A percentile compares a stretch with the other conserved stretches of the same genome.
These are phyloP conservation scores for Sanguinoderma infundibulare DNA, from an alignment of 1,284 basidiomycete species.

Conservation along the genomic window DNA sequence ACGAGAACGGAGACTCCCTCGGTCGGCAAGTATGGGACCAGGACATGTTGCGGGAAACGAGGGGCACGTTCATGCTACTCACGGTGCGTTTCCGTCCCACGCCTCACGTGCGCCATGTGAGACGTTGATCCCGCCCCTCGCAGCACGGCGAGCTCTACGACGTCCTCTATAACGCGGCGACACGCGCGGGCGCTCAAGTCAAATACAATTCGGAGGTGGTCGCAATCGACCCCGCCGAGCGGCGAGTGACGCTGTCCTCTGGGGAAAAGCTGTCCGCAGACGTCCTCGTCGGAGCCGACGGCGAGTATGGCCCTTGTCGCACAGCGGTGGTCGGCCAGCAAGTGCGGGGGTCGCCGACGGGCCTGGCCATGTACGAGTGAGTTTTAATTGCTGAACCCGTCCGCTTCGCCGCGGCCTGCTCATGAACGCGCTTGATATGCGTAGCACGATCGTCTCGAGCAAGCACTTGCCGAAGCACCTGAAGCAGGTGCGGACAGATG, in stretches of 20 bases:
- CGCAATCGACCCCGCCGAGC: constrained; percentile 24
- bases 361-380: constrained; percentile 51
- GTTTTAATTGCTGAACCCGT: no score
- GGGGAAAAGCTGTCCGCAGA: constrained; percentile 55
- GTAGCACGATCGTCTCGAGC: constrained; percentile 49
- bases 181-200: constrained; percentile 35
- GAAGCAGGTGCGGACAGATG: constrained; percentile 21
- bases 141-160: constrained; percentile 47
- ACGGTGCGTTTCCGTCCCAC: constrained; percentile 45
- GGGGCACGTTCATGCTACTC: constrained; percentile 56
- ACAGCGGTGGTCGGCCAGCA: constrained; percentile 38
- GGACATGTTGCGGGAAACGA: constrained; percentile 56
- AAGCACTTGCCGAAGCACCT: constrained; percentile 42
- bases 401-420: background rate
- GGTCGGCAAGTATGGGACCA: constrained; percentile 58
- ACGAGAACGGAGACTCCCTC: constrained; percentile 48
- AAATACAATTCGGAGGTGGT: constrained; percentile 26
- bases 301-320: constrained; percentile 38
- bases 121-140: background rate
- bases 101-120: constrained; percentile 26
- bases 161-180: constrained; percentile 48
- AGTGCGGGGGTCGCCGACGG: constrained; percentile 33
- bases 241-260: constrained; percentile 46
- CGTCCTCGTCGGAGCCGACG: constrained; percentile 71
- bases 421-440: constrained; percentile 2